Evolutionary conservation across 345 rosid genomes (phyloP), one percentile per base, ranked within the genome.

Genomic region (Aethionema arabicum): DNA sequence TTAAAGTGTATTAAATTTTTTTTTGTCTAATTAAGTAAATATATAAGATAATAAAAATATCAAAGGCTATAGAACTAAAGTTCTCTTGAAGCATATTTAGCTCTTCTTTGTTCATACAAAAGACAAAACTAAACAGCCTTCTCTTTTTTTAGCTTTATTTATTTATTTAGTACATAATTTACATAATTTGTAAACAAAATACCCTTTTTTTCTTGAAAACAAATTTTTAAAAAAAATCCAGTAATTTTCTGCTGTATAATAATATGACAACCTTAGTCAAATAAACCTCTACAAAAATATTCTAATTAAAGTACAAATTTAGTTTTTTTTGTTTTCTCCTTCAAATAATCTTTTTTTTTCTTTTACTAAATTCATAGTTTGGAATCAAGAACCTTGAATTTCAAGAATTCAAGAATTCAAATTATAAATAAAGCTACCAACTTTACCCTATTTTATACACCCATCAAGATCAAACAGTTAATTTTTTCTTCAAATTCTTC

Each of bases 21-120:
- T n/a, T n/a, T n/a, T n/a, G n/a, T n/a, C n/a, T n/a, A 21, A 33
- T 27, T 36, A 8, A 21, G 33, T 36, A 51, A 37, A 54, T 65
- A 58, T 58, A 36, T 59, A 58, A 44, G 8, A 39, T 52, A 32
- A 39, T 61, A 59, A 3, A 65, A 40, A 72, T 59, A 44, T 59
- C 67, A 72, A 72, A 65, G 70, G 66, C 71, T 72, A 72, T 65
- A 58, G 16, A 58, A 58, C 12, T 65, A 65, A 65, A 72, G 66
- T 59, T 58, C 51, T 51, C 65, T 44, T 65, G 61, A 53, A 65
- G 75, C 70, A 72, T 72, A 65, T 65, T 52, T 72, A 65, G 71
- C 61, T 52, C 75, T 59, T 64, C 75, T 72, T 72, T 72, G 75
- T 65, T 52, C 56, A 52, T 65, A 21, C 70, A 44, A 72, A 72